phyloP scores from a whole-genome alignment of 306 rosid genomes.

The Casuarina equisetifolia region DNA sequence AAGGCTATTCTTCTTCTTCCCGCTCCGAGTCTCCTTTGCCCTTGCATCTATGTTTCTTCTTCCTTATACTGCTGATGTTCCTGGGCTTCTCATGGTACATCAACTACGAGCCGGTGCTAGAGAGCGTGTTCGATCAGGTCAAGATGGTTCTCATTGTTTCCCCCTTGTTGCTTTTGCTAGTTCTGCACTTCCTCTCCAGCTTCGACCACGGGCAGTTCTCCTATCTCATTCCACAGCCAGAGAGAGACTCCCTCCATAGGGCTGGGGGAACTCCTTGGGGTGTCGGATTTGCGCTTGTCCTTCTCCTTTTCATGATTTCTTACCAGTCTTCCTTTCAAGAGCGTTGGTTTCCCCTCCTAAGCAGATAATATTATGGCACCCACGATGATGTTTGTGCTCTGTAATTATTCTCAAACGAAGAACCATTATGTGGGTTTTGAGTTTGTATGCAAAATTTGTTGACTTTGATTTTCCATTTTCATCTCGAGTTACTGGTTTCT shows the following conservation, averaged over 20 bases:
- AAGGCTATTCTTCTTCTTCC: slow-evolving; percentile 19
- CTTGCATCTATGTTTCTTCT: slow-evolving; percentile 57
- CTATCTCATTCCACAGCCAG: slow-evolving; percentile 46
- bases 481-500: too few species aligned
- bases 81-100: slow-evolving; percentile 62
- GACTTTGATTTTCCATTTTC: neutral
- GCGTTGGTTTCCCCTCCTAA: slow-evolving; percentile 74
- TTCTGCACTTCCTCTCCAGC: slow-evolving; percentile 52
- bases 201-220: slow-evolving; percentile 17
- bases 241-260: slow-evolving; percentile 53
- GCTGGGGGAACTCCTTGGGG: slow-evolving; percentile 94
- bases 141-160: slow-evolving; percentile 58
- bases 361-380: slow-evolving; percentile 27
- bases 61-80: slow-evolving; percentile 51
- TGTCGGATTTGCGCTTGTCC: slow-evolving; percentile 62
- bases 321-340: slow-evolving; percentile 69
- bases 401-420: neutral
- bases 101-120: slow-evolving; percentile 60
- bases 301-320: slow-evolving; percentile 66
- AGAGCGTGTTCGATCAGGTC: slow-evolving; percentile 54
- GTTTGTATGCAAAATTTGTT: neutral
- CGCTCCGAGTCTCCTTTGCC: slow-evolving; percentile 49
- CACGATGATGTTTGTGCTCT: neutral
- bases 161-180: slow-evolving; percentile 54
- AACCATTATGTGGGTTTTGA: slow-evolving; percentile 39